These are phyloP conservation scores for Sporothrix mexicana DNA, from an alignment of 2,329 filamentous ascomycete genomes.

Conservation along the genomic window DNA sequence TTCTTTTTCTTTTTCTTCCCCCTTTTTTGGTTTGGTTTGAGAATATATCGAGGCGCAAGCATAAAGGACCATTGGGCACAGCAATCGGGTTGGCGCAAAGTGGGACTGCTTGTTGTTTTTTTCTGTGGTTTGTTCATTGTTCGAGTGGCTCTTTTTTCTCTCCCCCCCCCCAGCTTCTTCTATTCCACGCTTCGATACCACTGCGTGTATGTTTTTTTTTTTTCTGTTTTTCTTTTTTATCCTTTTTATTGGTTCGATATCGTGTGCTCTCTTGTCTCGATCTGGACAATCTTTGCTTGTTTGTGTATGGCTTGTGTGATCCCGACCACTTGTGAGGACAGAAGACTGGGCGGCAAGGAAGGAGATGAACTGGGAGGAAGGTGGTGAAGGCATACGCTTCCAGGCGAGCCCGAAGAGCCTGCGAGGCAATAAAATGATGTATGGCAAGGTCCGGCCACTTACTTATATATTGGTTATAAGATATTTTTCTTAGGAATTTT, in stretches of 20 bases:
- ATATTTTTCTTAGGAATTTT: neutral
- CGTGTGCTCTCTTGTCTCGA: neutral
- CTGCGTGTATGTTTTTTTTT: slow-evolving; percentile 28
- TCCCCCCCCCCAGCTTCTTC: neutral
- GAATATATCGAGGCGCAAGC: slow-evolving; percentile 32
- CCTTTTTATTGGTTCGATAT: neutral
- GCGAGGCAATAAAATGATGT: slow-evolving; percentile 11
- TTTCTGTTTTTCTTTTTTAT: neutral
- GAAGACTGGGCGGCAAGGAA: neutral
- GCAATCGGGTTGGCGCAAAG: slow-evolving; percentile 40
- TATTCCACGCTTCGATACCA: slow-evolving; percentile 34
- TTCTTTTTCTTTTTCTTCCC: slow-evolving; percentile 4
- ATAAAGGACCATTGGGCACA: slow-evolving; percentile 38
- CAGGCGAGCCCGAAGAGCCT: neutral
- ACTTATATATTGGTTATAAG: slow-evolving; percentile 31
- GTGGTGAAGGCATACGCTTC: neutral
- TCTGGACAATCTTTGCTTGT: neutral
- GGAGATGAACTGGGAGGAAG: neutral
- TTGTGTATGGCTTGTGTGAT: neutral
- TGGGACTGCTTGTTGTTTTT: slow-evolving; percentile 36
- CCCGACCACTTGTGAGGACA: neutral
- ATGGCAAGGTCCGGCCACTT: neutral
- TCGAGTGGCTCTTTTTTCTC: neutral
- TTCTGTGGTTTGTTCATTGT: neutral
- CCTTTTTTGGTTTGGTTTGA: neutral